Conservation (phyloP, 108 stramenopile genomes). For the Licmophora abbreviata region DNA sequence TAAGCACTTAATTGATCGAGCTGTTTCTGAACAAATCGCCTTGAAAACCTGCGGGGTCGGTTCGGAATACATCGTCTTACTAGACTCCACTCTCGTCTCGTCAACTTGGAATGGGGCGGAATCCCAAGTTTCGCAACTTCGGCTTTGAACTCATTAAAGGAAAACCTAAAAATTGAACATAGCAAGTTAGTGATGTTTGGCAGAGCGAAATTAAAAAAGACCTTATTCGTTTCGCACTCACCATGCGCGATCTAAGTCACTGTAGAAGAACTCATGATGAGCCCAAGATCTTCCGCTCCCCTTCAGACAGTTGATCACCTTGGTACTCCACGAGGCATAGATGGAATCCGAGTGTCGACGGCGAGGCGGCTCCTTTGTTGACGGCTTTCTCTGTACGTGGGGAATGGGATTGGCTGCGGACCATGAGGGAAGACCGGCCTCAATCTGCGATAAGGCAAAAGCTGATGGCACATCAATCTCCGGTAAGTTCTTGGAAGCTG, state of each 20-base stretch:
- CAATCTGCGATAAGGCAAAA: no score
- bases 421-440: background rate
- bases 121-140: slow-evolving; percentile 8
- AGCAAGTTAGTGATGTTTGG: no score
- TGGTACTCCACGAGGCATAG: background rate
- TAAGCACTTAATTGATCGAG: slow-evolving; percentile 11
- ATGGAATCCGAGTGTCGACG: background rate
- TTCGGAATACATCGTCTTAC: slow-evolving; percentile 12
- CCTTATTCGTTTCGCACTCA: no score
- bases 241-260: slow-evolving; percentile 26
- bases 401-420: background rate
- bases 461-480: background rate
- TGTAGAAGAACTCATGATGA: slow-evolving; percentile 28
- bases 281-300: slow-evolving; percentile 6
- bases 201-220: no score
- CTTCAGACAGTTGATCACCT: background rate
- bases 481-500: background rate
- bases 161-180: no score
- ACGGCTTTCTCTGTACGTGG: background rate
- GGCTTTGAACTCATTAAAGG: slow-evolving; percentile 5
- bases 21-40: slow-evolving; percentile 10
- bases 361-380: slow-evolving; percentile 4
- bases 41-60: slow-evolving; percentile 20
- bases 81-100: slow-evolving; percentile 21
- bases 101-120: slow-evolving; percentile 9